A percentile compares a stretch with the other conserved stretches of the same genome.
Conservation (phyloP, 1,284 basidiomycete species). For the Cutaneotrichosporon sp. region DNA sequence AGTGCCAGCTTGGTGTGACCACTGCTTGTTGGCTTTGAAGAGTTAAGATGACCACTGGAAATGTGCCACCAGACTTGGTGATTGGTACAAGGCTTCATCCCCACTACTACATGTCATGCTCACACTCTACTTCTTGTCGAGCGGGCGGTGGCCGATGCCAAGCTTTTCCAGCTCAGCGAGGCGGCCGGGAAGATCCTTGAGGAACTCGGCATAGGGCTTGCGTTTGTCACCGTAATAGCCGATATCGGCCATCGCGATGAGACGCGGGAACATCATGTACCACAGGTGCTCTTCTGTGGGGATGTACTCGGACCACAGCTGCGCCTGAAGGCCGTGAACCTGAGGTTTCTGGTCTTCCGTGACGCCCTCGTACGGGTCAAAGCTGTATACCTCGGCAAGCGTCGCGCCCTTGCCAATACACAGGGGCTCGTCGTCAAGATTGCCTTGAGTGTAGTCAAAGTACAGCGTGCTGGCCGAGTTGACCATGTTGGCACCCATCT, state of each 20-base stretch:
- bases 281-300: constrained; percentile 12
- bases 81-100: too few species aligned
- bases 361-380: constrained; percentile 13
- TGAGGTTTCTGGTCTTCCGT: constrained; percentile 4
- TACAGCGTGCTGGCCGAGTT: constrained; percentile 14
- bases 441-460: constrained; percentile 18
- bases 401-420: constrained; percentile 11
- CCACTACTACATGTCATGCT: too few species aligned
- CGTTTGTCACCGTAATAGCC: constrained; percentile 15
- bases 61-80: too few species aligned
- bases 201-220: constrained; percentile 12
- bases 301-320: constrained; percentile 21
- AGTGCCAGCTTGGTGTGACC: too few species aligned
- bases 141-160: constrained; percentile 15
- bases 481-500: constrained; percentile 8
- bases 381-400: constrained; percentile 13
- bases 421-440: constrained; percentile 8
- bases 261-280: constrained; percentile 21
- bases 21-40: too few species aligned
- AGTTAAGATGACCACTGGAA: too few species aligned
- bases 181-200: constrained; percentile 10
- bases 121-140: not conserved
- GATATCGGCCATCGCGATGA: constrained; percentile 18
- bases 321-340: constrained; percentile 16
- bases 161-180: constrained; percentile 15